These are phyloP conservation scores for Hibiscus tridactylites DNA, from an alignment of 345 rosid species.

Conservation along the genomic window DNA sequence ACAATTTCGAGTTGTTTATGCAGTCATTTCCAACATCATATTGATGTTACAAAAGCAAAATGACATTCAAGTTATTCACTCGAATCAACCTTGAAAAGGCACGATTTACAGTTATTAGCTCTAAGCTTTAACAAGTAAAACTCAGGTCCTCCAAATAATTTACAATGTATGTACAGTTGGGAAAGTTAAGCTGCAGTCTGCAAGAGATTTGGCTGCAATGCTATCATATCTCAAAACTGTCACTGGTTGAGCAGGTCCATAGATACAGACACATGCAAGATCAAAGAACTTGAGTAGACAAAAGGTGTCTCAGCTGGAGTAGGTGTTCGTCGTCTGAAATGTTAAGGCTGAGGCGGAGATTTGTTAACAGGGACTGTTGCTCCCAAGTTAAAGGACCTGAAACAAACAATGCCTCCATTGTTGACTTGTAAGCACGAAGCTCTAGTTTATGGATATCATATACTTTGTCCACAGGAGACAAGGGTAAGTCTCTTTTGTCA, in stretches of 20 bases:
- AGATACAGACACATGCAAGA: neutral
- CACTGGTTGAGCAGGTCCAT: neutral
- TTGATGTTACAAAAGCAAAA: neutral
- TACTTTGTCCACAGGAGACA: constrained; percentile 8
- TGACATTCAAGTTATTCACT: constrained; percentile 2
- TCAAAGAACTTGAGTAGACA: constrained; percentile 25
- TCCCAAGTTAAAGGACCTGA: constrained; percentile 46
- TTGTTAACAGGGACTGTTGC: constrained; percentile 31
- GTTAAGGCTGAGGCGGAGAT: constrained; percentile 33
- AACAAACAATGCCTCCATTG: constrained; percentile 32
- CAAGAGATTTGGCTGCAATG: neutral
- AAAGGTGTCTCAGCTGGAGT: constrained; percentile 25
- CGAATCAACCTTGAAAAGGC: constrained; percentile 8
- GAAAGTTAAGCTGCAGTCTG: neutral
- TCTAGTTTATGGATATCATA: constrained; percentile 29
- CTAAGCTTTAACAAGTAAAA: neutral
- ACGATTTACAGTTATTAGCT: neutral
- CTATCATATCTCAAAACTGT: neutral
- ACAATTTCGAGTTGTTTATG: neutral
- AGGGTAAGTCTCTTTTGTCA: constrained; percentile 4
- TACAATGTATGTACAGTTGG: neutral
- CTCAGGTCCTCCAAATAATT: neutral
- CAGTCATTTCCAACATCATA: neutral
- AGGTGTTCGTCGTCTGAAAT: constrained; percentile 43
- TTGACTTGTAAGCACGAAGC: constrained; percentile 28